Base-by-base conservation (phyloP, 441 rosid species). In the Brassica hybrid region DNA sequence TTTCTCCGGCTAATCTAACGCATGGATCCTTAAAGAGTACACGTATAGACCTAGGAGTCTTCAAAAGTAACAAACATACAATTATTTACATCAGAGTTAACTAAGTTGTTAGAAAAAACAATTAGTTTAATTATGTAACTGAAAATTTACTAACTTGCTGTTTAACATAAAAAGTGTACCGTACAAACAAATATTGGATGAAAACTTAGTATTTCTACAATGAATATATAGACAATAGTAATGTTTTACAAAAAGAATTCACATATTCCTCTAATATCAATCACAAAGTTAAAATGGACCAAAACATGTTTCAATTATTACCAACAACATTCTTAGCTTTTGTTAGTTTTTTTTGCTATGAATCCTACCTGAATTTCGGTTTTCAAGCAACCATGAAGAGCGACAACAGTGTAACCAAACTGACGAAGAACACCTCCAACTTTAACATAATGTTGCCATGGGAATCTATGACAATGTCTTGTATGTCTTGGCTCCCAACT, bases 401-500 rank as follows among this genome's bases (percentile, higher is more conserved):
- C 92, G 16, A 88, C 96, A 50, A 89, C 81, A n/a, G 87, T 83
- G 80, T 92, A 90, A 66, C 97, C 92, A 30, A 92, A 94, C 77
- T 84, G 93, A 73, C 97, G 97, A 61, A 94, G 94, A 73, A 87
- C 88, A 41, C 87, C 83, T 70, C 98, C 98, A 69, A 92, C 45
- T 82, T 92, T 89, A 32, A 91, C 86, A 62, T 94, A 92, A 48
- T 88, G 94, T 69, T 85, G 86, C 89, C 92, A 86, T 11, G 98
- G 98, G 48, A 85, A 88, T 65, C 76, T 86, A 82, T 83, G 69
- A 36, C 94, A 85, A 36, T 78, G 86, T 48, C 84, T 78, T 0
- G 91, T 84, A 69, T 86, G 90, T 81, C 94, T 87, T 2, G 94
- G 94, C 82, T 91, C 98, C 97, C 97, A 92, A 65, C 92, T 86